phyloP scores from a whole-genome alignment of 2,329 filamentous ascomycete genomes.

The Colletotrichum acutatum region DNA sequence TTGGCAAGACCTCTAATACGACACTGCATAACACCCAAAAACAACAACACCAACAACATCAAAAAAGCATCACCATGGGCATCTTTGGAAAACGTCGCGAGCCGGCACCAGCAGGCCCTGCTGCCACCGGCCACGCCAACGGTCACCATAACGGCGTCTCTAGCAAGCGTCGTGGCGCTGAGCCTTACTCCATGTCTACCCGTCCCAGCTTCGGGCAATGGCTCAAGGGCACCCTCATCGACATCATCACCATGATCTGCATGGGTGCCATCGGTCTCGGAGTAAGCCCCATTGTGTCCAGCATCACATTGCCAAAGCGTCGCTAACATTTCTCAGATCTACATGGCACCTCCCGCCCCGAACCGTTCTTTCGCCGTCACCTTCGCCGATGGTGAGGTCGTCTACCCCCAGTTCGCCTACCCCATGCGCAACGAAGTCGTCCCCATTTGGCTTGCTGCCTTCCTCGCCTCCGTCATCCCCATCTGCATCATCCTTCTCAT shows the following conservation, averaged over 20 bases:
- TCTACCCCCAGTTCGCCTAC: conserved; percentile 78
- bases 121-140: not conserved
- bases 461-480: conserved; percentile 73
- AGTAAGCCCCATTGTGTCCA: conserved; percentile 52
- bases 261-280: conserved; percentile 76
- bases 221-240: conserved; percentile 74
- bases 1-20: not conserved
- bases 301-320: not conserved
- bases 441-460: conserved; percentile 76
- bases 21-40: not conserved
- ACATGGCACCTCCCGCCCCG: conserved; percentile 72
- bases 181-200: conserved; percentile 55
- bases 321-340: conserved; percentile 55
- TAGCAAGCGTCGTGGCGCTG: not conserved
- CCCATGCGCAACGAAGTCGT: conserved; percentile 77
- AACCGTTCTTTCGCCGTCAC: conserved; percentile 76
- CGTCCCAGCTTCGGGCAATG: conserved; percentile 75
- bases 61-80: conserved; percentile 15
- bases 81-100: conserved; percentile 27
- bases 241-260: conserved; percentile 73
- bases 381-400: conserved; percentile 74
- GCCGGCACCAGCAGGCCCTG: not conserved
- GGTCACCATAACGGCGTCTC: conserved; percentile 1
- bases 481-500: conserved; percentile 72
- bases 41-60: not conserved